Evolutionary conservation across 2,329 filamentous ascomycete species (phyloP).

Genomic region (Neurospora crassa): DNA sequence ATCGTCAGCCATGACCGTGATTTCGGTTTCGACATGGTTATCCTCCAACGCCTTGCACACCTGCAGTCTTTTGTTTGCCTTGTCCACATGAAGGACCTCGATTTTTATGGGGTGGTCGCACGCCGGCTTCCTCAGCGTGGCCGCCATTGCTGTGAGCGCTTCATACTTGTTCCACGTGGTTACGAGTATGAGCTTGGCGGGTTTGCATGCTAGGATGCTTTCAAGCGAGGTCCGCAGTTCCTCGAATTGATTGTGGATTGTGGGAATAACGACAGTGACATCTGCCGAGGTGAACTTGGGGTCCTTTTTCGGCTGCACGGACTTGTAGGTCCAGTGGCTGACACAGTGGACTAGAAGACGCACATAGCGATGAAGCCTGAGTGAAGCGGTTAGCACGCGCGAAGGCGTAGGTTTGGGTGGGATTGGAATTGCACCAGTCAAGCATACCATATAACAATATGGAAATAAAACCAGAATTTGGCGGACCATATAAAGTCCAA

Average conservation of each 20-base stretch:
- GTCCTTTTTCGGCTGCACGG: slow-evolving; percentile 59
- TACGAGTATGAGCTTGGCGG: slow-evolving; percentile 69
- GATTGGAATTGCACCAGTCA: not conserved
- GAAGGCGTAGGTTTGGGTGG: not conserved
- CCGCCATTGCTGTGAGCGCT: slow-evolving; percentile 56
- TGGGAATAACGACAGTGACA: slow-evolving; percentile 90
- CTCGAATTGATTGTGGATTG: slow-evolving; percentile 78
- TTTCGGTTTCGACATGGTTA: slow-evolving; percentile 65
- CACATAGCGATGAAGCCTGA: slow-evolving; percentile 77
- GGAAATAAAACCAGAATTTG: slow-evolving; percentile 35
- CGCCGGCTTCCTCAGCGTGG: slow-evolving; percentile 34
- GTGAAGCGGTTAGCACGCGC: slow-evolving; percentile 11
- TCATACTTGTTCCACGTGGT: slow-evolving; percentile 74
- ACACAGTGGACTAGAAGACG: slow-evolving; percentile 77
- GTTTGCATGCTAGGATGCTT: slow-evolving; percentile 62
- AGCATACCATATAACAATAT: slow-evolving; percentile 34
- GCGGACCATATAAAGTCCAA: slow-evolving; percentile 32
- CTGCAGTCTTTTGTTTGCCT: slow-evolving; percentile 92
- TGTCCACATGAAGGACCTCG: slow-evolving; percentile 64
- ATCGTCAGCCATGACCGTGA: slow-evolving; percentile 91
- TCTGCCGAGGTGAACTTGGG: slow-evolving; percentile 72
- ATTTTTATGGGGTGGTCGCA: slow-evolving; percentile 44
- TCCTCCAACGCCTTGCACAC: slow-evolving; percentile 74
- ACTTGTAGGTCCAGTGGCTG: slow-evolving; percentile 80
- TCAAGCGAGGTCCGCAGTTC: slow-evolving; percentile 74